A percentile compares a stretch with the other conserved stretches of the same genome.
These are phyloP conservation scores for Lichtheimia ramosa DNA, from an alignment of 371 early-diverging fungal species.

Conservation along the genomic window DNA sequence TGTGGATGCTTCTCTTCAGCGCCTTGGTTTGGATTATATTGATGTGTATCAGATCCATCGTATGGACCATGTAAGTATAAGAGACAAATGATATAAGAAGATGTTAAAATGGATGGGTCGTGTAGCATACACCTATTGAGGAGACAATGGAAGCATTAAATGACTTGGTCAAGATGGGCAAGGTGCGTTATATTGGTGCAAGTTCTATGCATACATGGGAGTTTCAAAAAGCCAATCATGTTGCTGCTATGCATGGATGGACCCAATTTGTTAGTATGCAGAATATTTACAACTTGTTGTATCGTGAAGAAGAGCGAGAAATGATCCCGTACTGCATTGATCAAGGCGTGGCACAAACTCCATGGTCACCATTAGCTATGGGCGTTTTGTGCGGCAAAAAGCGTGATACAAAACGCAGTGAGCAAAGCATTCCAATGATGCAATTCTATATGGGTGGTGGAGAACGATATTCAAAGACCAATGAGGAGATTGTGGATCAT, in stretches of 20 bases:
- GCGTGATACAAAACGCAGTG: conserved; percentile 14
- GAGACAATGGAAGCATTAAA: conserved; percentile 62
- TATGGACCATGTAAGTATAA: conserved; percentile 22
- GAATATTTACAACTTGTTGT: conserved; percentile 51
- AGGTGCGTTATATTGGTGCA: conserved; percentile 47
- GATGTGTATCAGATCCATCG: conserved; percentile 65
- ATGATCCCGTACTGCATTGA: conserved; percentile 52
- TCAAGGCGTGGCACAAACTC: conserved; percentile 41
- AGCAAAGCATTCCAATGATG: background rate
- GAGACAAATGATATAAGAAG: too few species aligned
- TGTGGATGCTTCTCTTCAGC: conserved; percentile 47
- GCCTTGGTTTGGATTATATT: conserved; percentile 57
- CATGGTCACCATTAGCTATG: conserved; percentile 6
- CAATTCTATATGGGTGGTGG: background rate
- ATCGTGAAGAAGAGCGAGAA: conserved; percentile 65
- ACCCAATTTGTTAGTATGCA: conserved; percentile 53
- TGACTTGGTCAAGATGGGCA: conserved; percentile 51
- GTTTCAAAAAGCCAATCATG: conserved; percentile 37
- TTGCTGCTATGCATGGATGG: conserved; percentile 53
- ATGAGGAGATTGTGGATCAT: conserved; percentile 30
- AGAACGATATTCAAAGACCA: background rate
- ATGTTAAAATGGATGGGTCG: too few species aligned
- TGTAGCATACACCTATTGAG: conserved; percentile 32
- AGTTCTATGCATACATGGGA: conserved; percentile 36
- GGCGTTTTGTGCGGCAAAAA: conserved; percentile 22